Evolutionary conservation across 139 green algal genomes (phyloP).

Genomic region (Chlorokybus atmophyticus): DNA sequence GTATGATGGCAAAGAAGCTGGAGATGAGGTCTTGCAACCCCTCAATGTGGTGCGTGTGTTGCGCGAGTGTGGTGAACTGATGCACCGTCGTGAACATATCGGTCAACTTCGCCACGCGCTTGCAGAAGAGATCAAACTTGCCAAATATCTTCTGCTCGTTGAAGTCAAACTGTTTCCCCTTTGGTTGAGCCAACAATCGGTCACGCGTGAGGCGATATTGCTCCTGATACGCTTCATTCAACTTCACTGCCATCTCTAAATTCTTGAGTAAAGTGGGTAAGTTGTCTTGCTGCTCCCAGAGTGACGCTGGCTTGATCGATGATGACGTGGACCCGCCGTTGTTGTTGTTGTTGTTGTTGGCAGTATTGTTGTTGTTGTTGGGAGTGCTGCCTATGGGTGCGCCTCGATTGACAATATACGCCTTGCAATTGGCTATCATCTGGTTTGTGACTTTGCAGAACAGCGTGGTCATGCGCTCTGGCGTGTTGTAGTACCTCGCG

Average conservation of each 20-base stretch:
- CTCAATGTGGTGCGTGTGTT: conserved; percentile 88
- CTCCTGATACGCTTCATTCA: conserved; percentile 52
- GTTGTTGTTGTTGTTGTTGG: no score
- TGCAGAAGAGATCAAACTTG: conserved; percentile 79
- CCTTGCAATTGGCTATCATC: conserved; percentile 59
- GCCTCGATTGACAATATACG: conserved; percentile 44
- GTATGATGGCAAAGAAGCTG: conserved; percentile 66
- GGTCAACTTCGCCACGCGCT: conserved; percentile 71
- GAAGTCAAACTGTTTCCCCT: conserved; percentile 56
- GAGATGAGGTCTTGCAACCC: conserved; percentile 56
- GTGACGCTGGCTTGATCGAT: conserved; percentile 24
- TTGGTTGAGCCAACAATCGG: conserved; percentile 34
- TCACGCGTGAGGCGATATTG: conserved; percentile 52
- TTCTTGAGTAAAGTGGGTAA: conserved; percentile 49
- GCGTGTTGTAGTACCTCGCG: conserved; percentile 69
- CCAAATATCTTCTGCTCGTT: conserved; percentile 60
- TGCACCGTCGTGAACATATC: conserved; percentile 78
- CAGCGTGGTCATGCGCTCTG: conserved; percentile 64
- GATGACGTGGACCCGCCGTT: no score
- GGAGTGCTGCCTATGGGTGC: no score
- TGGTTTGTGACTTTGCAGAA: conserved; percentile 72
- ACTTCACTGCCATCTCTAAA: conserved; percentile 24
- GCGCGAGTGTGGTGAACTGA: conserved; percentile 66
- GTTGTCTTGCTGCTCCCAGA: conserved; percentile 66
- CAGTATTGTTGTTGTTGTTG: conserved; percentile 39